Evolutionary conservation across 2,329 filamentous ascomycete genomes (phyloP).

Genomic region (Didymella pinodella): DNA sequence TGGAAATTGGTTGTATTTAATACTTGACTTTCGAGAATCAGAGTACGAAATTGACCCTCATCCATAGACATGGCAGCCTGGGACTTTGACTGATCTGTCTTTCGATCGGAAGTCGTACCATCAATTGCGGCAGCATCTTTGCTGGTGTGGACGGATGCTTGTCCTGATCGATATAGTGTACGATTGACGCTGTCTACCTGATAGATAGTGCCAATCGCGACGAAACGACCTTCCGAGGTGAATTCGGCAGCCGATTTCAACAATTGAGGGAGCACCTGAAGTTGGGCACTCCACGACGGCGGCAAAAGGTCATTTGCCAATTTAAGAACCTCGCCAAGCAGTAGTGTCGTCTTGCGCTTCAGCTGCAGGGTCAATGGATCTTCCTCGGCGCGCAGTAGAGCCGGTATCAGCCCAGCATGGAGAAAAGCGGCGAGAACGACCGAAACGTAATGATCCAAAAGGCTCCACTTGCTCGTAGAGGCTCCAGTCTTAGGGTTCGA

Average conservation of each 20-base stretch:
- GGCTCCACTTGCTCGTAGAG: conserved; percentile 71
- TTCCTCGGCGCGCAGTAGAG: conserved; percentile 67
- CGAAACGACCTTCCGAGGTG: conserved; percentile 73
- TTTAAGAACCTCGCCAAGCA: conserved; percentile 91
- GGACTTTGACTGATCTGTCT: conserved; percentile 56
- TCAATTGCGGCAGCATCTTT: conserved; percentile 37
- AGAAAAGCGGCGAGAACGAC: conserved; percentile 86
- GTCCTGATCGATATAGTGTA: conserved; percentile 82
- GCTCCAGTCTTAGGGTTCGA: conserved; percentile 70
- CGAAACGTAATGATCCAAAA: conserved; percentile 93
- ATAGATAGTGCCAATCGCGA: conserved; percentile 90
- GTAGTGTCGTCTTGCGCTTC: conserved; percentile 85
- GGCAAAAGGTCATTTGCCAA: conserved; percentile 87
- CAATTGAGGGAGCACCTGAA: conserved; percentile 88
- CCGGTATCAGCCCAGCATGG: conserved; percentile 72
- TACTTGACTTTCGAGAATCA: conserved; percentile 81
- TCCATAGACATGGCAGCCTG: conserved; percentile 70
- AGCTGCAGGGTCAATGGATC: conserved; percentile 73
- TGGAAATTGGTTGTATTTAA: conserved; percentile 86
- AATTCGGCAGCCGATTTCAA: conserved; percentile 80
- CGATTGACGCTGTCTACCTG: conserved; percentile 98
- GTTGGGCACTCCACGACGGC: conserved; percentile 77
- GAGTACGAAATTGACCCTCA: conserved; percentile 67
- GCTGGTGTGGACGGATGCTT: conserved; percentile 48
- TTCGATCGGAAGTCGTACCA: conserved; percentile 43